A percentile compares a stretch with the other conserved stretches of the same genome.
phyloP scores from a whole-genome alignment of 2,329 filamentous ascomycete species.

The Neopestalotiopsis clavispora region DNA sequence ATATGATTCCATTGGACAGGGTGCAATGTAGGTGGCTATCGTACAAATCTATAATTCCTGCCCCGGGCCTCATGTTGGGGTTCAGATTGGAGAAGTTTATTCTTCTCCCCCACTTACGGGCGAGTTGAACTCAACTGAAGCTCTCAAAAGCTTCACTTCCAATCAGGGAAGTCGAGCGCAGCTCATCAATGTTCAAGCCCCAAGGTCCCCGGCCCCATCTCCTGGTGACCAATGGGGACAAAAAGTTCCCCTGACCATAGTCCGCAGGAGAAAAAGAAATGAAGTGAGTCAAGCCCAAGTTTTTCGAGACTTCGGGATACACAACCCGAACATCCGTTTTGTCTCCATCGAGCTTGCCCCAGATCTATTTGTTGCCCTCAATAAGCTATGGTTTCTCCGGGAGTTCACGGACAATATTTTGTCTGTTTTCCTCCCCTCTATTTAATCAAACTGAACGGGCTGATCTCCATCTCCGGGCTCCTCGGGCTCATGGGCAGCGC shows the following conservation, averaged over 20 bases:
- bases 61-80: neutral
- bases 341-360: no score
- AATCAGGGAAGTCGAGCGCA: no score
- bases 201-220: no score
- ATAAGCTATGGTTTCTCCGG: neutral
- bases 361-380: no score
- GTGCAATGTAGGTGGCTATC: neutral
- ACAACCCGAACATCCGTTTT: no score
- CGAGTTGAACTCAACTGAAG: neutral
- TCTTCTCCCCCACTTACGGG: neutral
- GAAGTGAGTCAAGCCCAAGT: no score
- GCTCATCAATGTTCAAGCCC: no score
- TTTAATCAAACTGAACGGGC: constrained; percentile 71
- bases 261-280: no score
- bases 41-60: neutral
- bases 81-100: neutral
- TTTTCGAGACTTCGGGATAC: no score
- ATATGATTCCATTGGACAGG: neutral
- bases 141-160: no score
- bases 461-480: constrained; percentile 83
- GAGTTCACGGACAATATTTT: neutral
- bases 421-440: neutral
- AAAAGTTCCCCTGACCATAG: no score
- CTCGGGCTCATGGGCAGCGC: constrained; percentile 85
- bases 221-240: no score